phyloP scores from a whole-genome alignment of 306 rosid genomes.

The Pyrus pyrifolia region DNA sequence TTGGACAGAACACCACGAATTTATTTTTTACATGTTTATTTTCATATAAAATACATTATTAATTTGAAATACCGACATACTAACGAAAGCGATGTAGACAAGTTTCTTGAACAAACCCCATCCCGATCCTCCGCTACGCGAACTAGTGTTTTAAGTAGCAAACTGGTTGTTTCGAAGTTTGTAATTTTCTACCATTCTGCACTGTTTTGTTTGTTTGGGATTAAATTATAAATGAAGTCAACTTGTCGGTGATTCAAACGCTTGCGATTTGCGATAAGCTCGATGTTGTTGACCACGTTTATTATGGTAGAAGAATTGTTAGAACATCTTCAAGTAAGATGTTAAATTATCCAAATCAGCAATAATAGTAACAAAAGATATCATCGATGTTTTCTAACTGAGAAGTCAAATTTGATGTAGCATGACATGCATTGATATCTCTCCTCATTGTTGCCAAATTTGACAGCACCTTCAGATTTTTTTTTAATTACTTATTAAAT shows the following conservation, averaged over 20 bases:
- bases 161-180: background rate
- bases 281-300: constrained; percentile 26
- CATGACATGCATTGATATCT: too few relatives aligned
- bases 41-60: background rate
- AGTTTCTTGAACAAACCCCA: background rate
- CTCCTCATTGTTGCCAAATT: too few relatives aligned
- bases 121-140: constrained; percentile 19
- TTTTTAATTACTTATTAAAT: too few relatives aligned
- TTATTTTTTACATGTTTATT: rapidly evolving
- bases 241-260: constrained; percentile 24
- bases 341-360: too few relatives aligned
- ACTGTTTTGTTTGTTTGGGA: background rate
- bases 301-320: background rate
- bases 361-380: too few relatives aligned
- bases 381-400: too few relatives aligned
- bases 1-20: rapidly evolving
- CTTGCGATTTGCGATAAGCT: constrained; percentile 15
- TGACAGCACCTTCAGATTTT: too few relatives aligned
- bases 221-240: constrained; percentile 22
- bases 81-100: rapidly evolving
- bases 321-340: too few relatives aligned
- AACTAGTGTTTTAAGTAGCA: constrained; percentile 22
- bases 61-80: too few relatives aligned
- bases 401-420: too few relatives aligned
- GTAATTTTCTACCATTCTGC: background rate